Evolutionary conservation across 768 basidiomycete genomes (phyloP), one percentile per base, ranked within the genome.

Genomic region (Boletus insuetus): DNA sequence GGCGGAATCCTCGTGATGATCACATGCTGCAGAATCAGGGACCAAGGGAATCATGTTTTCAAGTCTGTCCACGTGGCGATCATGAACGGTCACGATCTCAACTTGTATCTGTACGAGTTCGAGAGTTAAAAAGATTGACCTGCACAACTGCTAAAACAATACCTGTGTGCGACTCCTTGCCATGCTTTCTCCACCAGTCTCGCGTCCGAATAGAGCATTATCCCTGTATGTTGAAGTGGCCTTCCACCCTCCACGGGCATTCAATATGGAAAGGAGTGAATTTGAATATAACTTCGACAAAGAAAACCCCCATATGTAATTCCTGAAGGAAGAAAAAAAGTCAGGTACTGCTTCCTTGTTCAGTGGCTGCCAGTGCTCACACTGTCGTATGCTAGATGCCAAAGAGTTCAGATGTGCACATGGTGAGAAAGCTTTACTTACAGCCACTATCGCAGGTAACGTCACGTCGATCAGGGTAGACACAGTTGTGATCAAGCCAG

Each of bases 251-350:
- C 48, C 48, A 3, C 71, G 66, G 2, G 70, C 49, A 37, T 62
- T 62, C 29, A 62, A 48, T 9, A 59, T 46, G 2, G 60, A 72
- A 60, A 51, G 69, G 44, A 49, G 49, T 19, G 40, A 53, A 26
- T 70, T 69, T 7, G 67, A 58, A 38, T 69, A 69, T 4, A 69
- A 39, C 19, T 68, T 68, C 0, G 60, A 67, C 26, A 71, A 48
- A 3, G 62, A 26, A n/a, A 69, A 54, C 45, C 70, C 65, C 53
- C 53, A 68, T 22, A 65, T 51, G 19, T 59, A 62, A 40, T 60
- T 59, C 42, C 62, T 63, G 37, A 9, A 19, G 13, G 13, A 35
- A 35, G 24, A 50, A 24, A 40, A 7, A 12, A 12, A 17, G 19
- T 55, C 22, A 55, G 38, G 13, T 19, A 19, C 20, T n/a, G 8